Evolutionary conservation across 192 early-diverging fungal species (phyloP), one percentile per base, ranked within the genome.

Genomic region (Oehlia diaphana): DNA sequence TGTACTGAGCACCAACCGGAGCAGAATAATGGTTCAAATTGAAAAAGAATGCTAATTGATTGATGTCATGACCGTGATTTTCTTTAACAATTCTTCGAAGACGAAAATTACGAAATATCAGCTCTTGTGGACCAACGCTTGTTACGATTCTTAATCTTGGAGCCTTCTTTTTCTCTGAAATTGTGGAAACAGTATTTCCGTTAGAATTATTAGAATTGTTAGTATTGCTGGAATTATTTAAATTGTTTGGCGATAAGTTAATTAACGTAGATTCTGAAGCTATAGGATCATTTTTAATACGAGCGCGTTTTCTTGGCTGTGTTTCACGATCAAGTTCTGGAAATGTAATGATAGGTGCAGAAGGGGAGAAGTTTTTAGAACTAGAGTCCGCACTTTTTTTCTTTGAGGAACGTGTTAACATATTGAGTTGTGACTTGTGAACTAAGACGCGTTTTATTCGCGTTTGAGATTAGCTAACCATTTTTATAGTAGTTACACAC

Each of bases 61-160:
- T 87, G 69, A 97, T 90, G 10, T 91, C 89, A 44, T 83, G 80
- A 66, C 89, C 92, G 79, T 97, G 96, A 83, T 97, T 97, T 83
- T 97, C 96, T 73, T 94, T 94, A 49, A 96, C 90, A 73, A 97
- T 95, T 61, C 96, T 89, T 12, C 94, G 91, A 50, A 97, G 88
- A 23, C 93, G 87, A 76, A 96, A 82, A 82, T 95, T 95, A 19
- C 77, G 64, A 82, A 96, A 94, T 44, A 94, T 87, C 28, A 88
- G 81, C 35, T 90, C 88, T 31, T 84, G 83, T 13, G 64, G 23
- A 13, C 64, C 31, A 26, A 26, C 14, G 8, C 19, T 63, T n/a
- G 63, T 23, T 63, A 63, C 19, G 16, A 63, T 63, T 26, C 23
- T 63, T 26, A 63, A 63, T 63, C 19, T 26, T 23, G 19, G 23